Percentiles rank a stretch among this genome's conserved stretches.
phyloP scores from a whole-genome alignment of 2,329 filamentous ascomycete genomes.

The Claviceps sp. region DNA sequence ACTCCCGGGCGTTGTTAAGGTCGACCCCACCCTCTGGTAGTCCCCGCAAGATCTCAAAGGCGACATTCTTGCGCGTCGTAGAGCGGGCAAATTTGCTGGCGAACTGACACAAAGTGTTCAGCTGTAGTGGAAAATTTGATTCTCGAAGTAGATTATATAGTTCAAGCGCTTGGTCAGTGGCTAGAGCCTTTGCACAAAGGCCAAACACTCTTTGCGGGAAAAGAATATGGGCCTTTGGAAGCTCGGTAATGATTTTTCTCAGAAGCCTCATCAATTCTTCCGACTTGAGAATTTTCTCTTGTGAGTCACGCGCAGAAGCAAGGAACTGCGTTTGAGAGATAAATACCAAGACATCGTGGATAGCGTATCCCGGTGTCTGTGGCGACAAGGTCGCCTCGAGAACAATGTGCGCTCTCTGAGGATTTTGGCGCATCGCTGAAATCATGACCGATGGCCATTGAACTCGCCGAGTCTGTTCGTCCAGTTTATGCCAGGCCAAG shows the following conservation, averaged over 20 bases:
- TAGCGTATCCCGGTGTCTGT: conserved; percentile 23
- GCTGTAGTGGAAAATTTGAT: conserved; percentile 19
- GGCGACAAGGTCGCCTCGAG: conserved; percentile 25
- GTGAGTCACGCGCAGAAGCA: conserved; percentile 7
- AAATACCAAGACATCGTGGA: conserved; percentile 22
- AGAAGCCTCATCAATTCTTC: conserved; percentile 18
- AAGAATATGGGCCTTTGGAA: conserved; percentile 17
- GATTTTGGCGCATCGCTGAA: conserved; percentile 19
- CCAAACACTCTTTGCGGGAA: conserved; percentile 27
- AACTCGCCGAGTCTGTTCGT: conserved; percentile 12
- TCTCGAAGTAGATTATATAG: conserved; percentile 23
- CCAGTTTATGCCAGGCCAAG: conserved; percentile 18
- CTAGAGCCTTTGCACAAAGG: conserved; percentile 16
- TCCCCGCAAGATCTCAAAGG: conserved; percentile 27
- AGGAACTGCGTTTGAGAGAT: conserved; percentile 14
- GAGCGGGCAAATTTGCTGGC: conserved; percentile 30
- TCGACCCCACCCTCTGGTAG: conserved; percentile 26
- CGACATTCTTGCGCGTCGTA: conserved; percentile 24
- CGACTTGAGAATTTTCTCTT: conserved; percentile 13
- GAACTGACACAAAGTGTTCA: conserved; percentile 33
- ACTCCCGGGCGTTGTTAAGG: conserved; percentile 31
- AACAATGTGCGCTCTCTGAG: conserved; percentile 18
- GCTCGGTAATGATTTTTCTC: conserved; percentile 16
- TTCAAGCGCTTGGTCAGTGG: conserved; percentile 17
- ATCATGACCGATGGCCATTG: conserved; percentile 23